These are phyloP conservation scores for Rauvolfia tetraphylla DNA, from an alignment of 257 asterid genomes.

Conservation along the genomic window DNA sequence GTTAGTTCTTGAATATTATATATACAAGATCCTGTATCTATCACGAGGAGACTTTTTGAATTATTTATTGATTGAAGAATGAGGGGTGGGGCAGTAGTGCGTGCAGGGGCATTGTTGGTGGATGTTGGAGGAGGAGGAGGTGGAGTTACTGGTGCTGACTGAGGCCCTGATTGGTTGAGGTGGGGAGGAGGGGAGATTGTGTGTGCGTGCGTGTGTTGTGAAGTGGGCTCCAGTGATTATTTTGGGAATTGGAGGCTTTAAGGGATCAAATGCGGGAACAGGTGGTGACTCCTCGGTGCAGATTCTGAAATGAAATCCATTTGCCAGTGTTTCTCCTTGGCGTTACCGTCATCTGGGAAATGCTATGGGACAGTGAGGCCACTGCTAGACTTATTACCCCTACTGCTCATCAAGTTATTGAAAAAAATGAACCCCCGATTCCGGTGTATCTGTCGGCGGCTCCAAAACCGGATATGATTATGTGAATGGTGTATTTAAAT, in stretches of 20 bases:
- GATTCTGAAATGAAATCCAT: background rate
- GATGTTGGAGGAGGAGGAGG: conserved; percentile 20
- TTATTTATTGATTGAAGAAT: background rate
- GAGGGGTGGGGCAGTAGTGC: too few relatives aligned
- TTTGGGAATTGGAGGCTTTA: background rate
- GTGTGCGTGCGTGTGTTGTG: conserved; percentile 27
- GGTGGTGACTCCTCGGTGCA: conserved; percentile 24
- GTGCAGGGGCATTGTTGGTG: conserved; percentile 13
- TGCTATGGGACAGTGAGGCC: too few relatives aligned
- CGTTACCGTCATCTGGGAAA: background rate
- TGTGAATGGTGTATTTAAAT: too few relatives aligned
- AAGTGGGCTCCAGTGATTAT: conserved; percentile 29
- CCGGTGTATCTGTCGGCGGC: too few relatives aligned
- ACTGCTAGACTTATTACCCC: too few relatives aligned
- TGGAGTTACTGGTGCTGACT: conserved; percentile 25
- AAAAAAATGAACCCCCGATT: too few relatives aligned
- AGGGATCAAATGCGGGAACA: conserved; percentile 8
- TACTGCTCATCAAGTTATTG: too few relatives aligned
- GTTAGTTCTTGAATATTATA: background rate
- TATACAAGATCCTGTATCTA: conserved; percentile 8
- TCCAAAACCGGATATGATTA: too few relatives aligned
- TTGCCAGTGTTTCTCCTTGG: background rate
- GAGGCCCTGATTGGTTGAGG: conserved; percentile 16
- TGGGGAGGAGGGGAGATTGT: conserved; percentile 33
- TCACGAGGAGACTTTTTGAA: conserved; percentile 8